phyloP scores from a whole-genome alignment of 2,329 filamentous ascomycete species.

The Ceratocystis papillata region DNA sequence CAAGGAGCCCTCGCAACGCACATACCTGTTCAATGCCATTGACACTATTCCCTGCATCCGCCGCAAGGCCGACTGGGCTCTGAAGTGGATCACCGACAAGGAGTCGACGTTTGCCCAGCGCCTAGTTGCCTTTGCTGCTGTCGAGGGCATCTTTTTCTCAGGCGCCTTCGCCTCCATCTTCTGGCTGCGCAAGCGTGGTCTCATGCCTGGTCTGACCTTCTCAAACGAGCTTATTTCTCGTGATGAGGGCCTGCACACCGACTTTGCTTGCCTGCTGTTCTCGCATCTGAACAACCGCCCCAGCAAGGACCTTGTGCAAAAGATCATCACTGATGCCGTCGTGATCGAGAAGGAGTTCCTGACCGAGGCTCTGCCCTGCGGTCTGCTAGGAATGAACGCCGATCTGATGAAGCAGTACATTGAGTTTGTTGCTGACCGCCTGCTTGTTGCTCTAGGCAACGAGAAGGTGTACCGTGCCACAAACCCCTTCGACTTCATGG shows the following conservation, averaged over 20 bases:
- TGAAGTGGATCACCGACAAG: slow-evolving; percentile 87
- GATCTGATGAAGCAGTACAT: slow-evolving; percentile 99
- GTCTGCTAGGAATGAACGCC: slow-evolving; percentile 93
- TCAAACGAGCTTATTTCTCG: slow-evolving; percentile 99
- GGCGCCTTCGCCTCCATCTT: slow-evolving; percentile 98
- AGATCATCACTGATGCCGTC: slow-evolving; percentile 91
- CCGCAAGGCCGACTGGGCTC: slow-evolving; percentile 97
- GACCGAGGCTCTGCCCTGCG: slow-evolving; percentile 85
- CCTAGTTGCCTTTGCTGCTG: slow-evolving; percentile 90
- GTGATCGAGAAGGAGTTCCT: slow-evolving; percentile 95
- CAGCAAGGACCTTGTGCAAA: slow-evolving; percentile 64
- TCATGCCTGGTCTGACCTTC: slow-evolving; percentile 97
- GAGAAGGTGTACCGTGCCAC: slow-evolving; percentile 82
- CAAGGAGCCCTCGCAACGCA: slow-evolving; percentile 89
- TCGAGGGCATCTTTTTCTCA: slow-evolving; percentile 99
- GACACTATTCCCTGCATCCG: slow-evolving; percentile 97
- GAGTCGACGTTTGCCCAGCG: slow-evolving; percentile 91
- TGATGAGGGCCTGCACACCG: slow-evolving; percentile 97
- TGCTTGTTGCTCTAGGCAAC: slow-evolving; percentile 86
- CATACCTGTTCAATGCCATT: slow-evolving; percentile 95
- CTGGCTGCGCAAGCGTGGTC: slow-evolving; percentile 99
- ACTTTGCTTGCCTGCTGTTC: slow-evolving; percentile 95
- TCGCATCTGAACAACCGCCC: slow-evolving; percentile 94
- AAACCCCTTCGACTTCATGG: slow-evolving; percentile 99
- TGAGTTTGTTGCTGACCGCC: slow-evolving; percentile 95